Base-by-base conservation (phyloP, 1,284 basidiomycete species). In the Fomitiporia mediterranea region DNA sequence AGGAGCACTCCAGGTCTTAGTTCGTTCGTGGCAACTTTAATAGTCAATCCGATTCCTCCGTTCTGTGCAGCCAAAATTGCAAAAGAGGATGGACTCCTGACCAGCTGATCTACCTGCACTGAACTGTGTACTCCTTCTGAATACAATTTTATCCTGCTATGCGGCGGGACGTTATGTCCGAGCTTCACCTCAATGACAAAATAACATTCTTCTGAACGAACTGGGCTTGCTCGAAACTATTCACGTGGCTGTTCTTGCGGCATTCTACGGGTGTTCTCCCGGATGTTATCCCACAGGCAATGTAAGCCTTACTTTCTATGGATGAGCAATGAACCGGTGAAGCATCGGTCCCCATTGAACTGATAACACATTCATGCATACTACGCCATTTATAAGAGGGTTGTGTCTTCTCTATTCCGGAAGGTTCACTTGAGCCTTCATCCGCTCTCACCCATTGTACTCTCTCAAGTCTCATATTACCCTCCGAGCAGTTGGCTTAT, bases 271-370 rank as follows among this genome's bases (percentile, higher is more conserved):
- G 23, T 46, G 23, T 44, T 15, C 42, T 37, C 48, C 32, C 43
- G n/a, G 48, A 56, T 56, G 55, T 56, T 48, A 56, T 51, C 48
- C 28, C 48, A 56, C 55, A 49, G 32, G 37, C 30, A 40, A 39
- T 28, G 13, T 25, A n/a, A 28, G n/a, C 44, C 27, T 28, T 25
- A 30, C n/a, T 2, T 28, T n/a, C 1, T 28, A 23, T 30, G 15
- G 30, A 6, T 44, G 44, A 28, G 6, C 44, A 30, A 13, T 28
- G 44, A 46, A 15, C 25, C 13, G 15, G 30, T 13, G 30, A 15
- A 25, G 37, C 23, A 38, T 9, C 19, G n/a, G n/a, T n/a, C n/a
- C n/a, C n/a, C n/a, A n/a, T 34, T 38, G 35, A 19, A 23, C 39
- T 39, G 55, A 56, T 56, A 56, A 56, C 48, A n/a, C 17, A 4